Conservation (phyloP, 352 stramenopile genomes). For the Blastocystis sp. region DNA sequence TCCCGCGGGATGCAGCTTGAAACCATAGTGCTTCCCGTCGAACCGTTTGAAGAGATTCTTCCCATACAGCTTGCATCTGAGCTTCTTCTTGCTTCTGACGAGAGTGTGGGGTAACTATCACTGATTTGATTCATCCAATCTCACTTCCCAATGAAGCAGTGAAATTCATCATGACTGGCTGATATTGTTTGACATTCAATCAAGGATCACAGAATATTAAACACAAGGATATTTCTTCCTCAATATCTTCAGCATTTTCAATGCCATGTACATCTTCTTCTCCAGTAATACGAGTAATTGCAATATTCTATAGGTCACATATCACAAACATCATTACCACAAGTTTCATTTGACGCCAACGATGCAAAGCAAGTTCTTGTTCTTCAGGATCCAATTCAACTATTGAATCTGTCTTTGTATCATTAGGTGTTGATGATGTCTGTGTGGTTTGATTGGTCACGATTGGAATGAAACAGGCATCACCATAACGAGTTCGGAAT, state of each 20-base stretch:
- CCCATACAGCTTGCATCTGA: conserved; percentile 24
- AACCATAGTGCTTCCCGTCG: conserved; percentile 21
- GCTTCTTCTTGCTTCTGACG: conserved; percentile 26
- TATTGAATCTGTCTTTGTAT: neutral
- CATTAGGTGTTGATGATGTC: neutral
- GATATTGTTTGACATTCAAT: conserved; percentile 7
- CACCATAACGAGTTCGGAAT: neutral
- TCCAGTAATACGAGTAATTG: conserved; percentile 23
- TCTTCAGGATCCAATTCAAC: neutral
- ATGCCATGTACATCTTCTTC: conserved; percentile 52
- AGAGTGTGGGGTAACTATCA: conserved; percentile 4
- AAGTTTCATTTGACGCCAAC: conserved; percentile 23
- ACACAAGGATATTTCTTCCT: neutral
- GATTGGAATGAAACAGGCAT: neutral
- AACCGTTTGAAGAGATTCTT: neutral
- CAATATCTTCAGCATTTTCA: neutral
- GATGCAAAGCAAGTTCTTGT: neutral
- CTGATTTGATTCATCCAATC: neutral
- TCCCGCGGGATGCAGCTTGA: neutral
- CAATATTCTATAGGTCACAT: neutral
- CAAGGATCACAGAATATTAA: neutral
- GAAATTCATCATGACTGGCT: neutral
- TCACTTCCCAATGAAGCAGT: conserved; percentile 30
- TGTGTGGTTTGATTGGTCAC: neutral
- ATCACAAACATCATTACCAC: neutral